Evolutionary conservation across 345 rosid genomes (phyloP).

Genomic region (Linum trigynum): DNA sequence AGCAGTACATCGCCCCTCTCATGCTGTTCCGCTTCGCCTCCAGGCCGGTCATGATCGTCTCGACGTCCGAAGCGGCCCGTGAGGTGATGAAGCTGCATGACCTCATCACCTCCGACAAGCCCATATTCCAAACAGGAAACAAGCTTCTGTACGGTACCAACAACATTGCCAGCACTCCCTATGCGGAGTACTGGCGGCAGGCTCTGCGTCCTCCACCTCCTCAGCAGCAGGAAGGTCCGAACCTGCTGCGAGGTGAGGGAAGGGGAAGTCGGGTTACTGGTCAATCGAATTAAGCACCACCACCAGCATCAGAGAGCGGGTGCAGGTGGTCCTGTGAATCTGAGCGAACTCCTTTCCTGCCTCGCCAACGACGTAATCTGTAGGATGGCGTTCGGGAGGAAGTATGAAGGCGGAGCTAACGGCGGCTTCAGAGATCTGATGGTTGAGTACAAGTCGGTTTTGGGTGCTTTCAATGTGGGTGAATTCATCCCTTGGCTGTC

Average conservation of each 20-base stretch:
- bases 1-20: neutral
- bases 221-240: neutral
- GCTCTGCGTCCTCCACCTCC: neutral
- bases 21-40: neutral
- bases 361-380: neutral
- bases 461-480: slow-evolving; percentile 4
- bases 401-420: neutral
- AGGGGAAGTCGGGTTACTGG: neutral
- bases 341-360: neutral
- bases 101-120: neutral
- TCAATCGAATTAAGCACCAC: neutral
- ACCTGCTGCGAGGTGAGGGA: neutral
- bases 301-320: no score
- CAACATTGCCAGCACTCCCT: neutral
- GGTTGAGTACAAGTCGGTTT: neutral
- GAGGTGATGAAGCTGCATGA: neutral
- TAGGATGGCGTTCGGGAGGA: neutral
- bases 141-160: neutral
- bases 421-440: no score
- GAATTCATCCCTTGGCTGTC: slow-evolving; percentile 12
- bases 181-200: neutral
- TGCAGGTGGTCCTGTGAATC: neutral
- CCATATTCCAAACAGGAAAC: neutral
- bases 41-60: neutral
- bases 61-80: neutral